These are phyloP conservation scores for Lichenothelia convexa DNA, from an alignment of 495 filamentous ascomycete species.

Conservation along the genomic window DNA sequence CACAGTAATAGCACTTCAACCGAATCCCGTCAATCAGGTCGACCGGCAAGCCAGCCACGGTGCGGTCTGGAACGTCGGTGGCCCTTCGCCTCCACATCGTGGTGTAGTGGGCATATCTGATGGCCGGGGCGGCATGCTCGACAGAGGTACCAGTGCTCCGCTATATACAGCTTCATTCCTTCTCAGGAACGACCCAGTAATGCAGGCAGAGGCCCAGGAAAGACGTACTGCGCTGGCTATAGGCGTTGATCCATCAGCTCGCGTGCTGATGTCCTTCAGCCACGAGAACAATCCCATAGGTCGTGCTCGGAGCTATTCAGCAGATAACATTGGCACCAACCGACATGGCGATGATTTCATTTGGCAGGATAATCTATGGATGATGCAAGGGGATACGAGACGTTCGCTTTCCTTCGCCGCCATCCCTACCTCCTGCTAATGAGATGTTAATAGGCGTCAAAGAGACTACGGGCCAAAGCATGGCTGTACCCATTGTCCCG, in stretches of 20 bases:
- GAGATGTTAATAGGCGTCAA: not conserved
- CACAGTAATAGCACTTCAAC: not conserved
- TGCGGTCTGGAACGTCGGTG: slow-evolving; percentile 68
- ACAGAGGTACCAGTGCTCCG: slow-evolving; percentile 56
- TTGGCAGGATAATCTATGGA: slow-evolving; percentile 21
- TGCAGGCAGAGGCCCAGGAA: slow-evolving; percentile 50
- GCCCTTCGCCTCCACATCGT: slow-evolving; percentile 34
- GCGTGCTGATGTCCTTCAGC: slow-evolving; percentile 29
- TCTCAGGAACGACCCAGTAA: slow-evolving; percentile 30
- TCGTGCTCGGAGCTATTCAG: not conserved
- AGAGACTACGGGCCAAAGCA: not conserved
- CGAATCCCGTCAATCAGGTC: not conserved
- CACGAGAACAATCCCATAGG: no score
- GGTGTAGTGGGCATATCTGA: slow-evolving; percentile 32
- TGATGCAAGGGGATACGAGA: not conserved
- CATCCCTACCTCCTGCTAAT: not conserved
- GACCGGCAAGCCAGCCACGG: slow-evolving; percentile 39
- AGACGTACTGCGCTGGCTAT: slow-evolving; percentile 65
- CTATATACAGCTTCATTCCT: slow-evolving; percentile 55
- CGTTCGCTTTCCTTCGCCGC: not conserved
- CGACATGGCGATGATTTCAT: slow-evolving; percentile 3
- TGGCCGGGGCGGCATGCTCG: slow-evolving; percentile 42
- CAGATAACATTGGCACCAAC: not conserved
- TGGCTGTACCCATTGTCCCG: slow-evolving; percentile 42
- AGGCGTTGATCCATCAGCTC: slow-evolving; percentile 51